A percentile compares a stretch with the other conserved stretches of the same genome.
phyloP scores from a whole-genome alignment of 2,329 filamentous ascomycete species.

The Calonectria montana region DNA sequence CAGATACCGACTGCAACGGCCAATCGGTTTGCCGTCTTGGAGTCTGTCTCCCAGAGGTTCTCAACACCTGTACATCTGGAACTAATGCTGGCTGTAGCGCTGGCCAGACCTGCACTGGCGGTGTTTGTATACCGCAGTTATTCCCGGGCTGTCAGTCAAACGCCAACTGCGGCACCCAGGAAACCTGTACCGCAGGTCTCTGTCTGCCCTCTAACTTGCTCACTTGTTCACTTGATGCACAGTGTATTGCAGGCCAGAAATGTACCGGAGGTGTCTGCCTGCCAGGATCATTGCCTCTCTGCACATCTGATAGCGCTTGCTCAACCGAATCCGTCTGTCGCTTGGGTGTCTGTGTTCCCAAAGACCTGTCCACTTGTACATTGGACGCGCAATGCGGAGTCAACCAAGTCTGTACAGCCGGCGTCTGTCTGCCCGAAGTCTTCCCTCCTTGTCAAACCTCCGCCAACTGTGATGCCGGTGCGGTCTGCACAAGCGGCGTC shows the following conservation, averaged over 20 bases:
- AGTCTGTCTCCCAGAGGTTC: slow-evolving; percentile 8
- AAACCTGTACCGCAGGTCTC: slow-evolving; percentile 12
- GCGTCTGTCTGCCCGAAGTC: slow-evolving; percentile 7
- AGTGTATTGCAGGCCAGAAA: slow-evolving; percentile 3
- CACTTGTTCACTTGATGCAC: not conserved
- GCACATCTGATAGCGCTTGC: slow-evolving; percentile 5
- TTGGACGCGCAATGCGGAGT: not conserved
- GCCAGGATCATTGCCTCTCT: slow-evolving; percentile 7
- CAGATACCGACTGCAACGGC: slow-evolving; percentile 1
- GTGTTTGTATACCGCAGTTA: slow-evolving; percentile 1
- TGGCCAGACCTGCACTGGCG: slow-evolving; percentile 12
- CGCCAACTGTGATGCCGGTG: not conserved
- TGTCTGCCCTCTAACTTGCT: slow-evolving; percentile 8
- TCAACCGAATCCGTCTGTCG: slow-evolving; percentile 9
- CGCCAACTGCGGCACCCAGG: not conserved
- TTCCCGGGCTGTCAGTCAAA: slow-evolving; percentile 11
- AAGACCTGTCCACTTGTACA: not conserved
- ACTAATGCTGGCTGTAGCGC: not conserved
- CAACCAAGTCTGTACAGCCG: slow-evolving; percentile 9
- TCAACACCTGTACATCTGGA: slow-evolving; percentile 3
- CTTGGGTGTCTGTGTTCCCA: slow-evolving; percentile 11
- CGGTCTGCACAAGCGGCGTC: not conserved
- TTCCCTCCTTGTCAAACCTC: slow-evolving; percentile 15
- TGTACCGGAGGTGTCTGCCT: slow-evolving; percentile 13
- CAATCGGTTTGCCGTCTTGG: slow-evolving; percentile 15